Evolutionary conservation across 371 early-diverging fungal genomes (phyloP).

Genomic region (Lichtheimia ornata): DNA sequence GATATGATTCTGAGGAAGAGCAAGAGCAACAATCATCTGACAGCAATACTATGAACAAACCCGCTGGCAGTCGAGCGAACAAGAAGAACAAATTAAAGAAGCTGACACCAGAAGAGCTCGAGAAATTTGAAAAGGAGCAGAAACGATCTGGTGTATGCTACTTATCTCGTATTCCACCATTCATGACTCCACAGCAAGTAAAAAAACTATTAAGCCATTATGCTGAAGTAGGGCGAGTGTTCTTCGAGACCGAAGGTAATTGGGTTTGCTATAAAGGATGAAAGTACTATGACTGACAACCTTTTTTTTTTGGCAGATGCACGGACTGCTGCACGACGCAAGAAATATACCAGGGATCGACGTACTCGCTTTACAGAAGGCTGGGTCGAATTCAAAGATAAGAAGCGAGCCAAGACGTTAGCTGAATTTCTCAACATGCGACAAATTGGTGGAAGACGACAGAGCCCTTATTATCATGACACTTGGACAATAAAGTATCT

Average conservation of each 20-base stretch:
- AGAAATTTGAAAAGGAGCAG: conserved; percentile 69
- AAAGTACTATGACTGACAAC: neutral
- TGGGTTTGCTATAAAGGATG: neutral
- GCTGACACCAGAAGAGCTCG: conserved; percentile 69
- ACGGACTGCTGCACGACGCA: conserved; percentile 57
- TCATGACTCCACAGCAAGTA: conserved; percentile 87
- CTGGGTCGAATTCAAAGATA: conserved; percentile 96
- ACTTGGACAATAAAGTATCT: conserved; percentile 96
- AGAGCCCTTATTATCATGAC: conserved; percentile 83
- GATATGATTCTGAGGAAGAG: too few species aligned
- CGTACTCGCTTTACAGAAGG: conserved; percentile 90
- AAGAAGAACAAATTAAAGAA: conserved; percentile 59
- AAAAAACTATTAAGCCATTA: conserved; percentile 69
- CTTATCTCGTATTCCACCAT: conserved; percentile 88
- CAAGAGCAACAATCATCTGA: conserved; percentile 9
- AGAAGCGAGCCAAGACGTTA: conserved; percentile 79
- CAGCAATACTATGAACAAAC: conserved; percentile 1
- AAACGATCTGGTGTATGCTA: conserved; percentile 89
- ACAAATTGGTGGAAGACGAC: conserved; percentile 85
- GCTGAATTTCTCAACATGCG: conserved; percentile 81
- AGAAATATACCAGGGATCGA: conserved; percentile 74
- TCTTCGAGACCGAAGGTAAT: conserved; percentile 81
- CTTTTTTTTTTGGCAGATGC: conserved; percentile 36
- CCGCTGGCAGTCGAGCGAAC: conserved; percentile 11
- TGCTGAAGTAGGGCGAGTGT: conserved; percentile 85